phyloP scores from a whole-genome alignment of 2,329 filamentous ascomycete genomes.

The Fusarium solani-melongenae region DNA sequence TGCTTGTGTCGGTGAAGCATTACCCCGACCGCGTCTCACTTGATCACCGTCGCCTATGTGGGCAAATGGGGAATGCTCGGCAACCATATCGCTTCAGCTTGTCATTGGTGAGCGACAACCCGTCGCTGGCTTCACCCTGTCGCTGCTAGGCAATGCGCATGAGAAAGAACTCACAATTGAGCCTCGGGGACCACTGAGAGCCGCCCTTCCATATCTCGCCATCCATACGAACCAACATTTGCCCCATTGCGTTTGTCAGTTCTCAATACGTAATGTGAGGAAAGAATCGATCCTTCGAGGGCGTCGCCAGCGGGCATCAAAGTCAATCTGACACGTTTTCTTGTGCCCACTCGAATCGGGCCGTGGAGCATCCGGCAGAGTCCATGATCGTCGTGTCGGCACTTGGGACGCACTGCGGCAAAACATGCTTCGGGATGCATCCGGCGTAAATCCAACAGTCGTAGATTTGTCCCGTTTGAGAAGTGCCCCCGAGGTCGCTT shows the following conservation, averaged over 20 bases:
- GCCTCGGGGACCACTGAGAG: slow-evolving; percentile 11
- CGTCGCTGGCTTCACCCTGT: background rate
- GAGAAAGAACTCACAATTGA: slow-evolving; percentile 30
- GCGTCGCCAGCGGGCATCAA: slow-evolving; percentile 4
- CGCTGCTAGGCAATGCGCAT: background rate
- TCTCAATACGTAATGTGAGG: slow-evolving; percentile 16
- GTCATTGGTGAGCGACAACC: slow-evolving; percentile 21
- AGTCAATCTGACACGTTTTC: background rate
- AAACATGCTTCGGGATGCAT: slow-evolving; percentile 21
- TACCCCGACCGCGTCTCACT: slow-evolving; percentile 14
- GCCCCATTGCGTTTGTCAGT: slow-evolving; percentile 17
- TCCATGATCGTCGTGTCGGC: slow-evolving; percentile 32
- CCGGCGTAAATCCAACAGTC: slow-evolving; percentile 19
- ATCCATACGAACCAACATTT: slow-evolving; percentile 16
- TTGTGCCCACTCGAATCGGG: slow-evolving; percentile 35
- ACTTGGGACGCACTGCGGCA: slow-evolving; percentile 36
- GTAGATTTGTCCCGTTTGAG: slow-evolving; percentile 38
- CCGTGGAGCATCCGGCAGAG: slow-evolving; percentile 37
- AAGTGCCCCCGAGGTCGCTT: slow-evolving; percentile 37
- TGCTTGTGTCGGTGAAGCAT: slow-evolving; percentile 6
- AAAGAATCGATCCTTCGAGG: slow-evolving; percentile 13
- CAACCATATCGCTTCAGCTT: background rate
- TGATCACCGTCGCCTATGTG: slow-evolving; percentile 1
- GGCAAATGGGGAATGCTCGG: slow-evolving; percentile 17
- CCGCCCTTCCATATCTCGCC: background rate